Evolutionary conservation across 202 grass and related monocot genomes (phyloP).

Genomic region (Schoenoplectus tabernaemontani): DNA sequence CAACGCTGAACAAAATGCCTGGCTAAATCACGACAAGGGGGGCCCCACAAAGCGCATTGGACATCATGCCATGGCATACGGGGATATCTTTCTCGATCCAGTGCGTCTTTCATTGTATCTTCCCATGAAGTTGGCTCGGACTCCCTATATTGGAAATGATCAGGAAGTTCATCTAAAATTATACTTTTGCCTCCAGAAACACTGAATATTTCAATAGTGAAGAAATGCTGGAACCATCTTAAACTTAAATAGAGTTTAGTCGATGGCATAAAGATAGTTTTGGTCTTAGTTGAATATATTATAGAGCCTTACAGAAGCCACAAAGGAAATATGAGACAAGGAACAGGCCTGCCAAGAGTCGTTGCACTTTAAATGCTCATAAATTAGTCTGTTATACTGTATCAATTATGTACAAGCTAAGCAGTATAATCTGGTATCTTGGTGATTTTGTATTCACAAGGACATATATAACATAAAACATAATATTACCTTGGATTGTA

Average conservation of each 20-base stretch:
- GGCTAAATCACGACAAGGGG: slow-evolving; percentile 87
- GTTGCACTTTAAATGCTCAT: not conserved
- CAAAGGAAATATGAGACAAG: not conserved
- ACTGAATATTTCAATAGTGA: not conserved
- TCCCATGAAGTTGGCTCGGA: slow-evolving; percentile 99
- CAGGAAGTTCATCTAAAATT: not conserved
- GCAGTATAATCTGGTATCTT: slow-evolving; percentile 15
- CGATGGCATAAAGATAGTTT: not conserved
- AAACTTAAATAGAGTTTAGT: not conserved
- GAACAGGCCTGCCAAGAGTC: not conserved
- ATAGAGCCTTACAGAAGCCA: not conserved
- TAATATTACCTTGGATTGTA: slow-evolving; percentile 82
- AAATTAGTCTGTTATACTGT: not conserved
- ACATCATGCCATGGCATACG: slow-evolving; percentile 99
- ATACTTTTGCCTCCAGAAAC: not conserved
- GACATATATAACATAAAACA: not conserved
- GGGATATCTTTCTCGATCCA: slow-evolving; percentile 88
- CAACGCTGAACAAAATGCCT: slow-evolving; percentile 99
- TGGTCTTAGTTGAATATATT: not conserved
- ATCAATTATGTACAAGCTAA: slow-evolving; percentile 8
- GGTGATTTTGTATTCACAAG: not conserved
- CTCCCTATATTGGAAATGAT: slow-evolving; percentile 50
- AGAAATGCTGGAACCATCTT: not conserved
- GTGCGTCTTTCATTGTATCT: slow-evolving; percentile 90
- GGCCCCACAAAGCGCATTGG: slow-evolving; percentile 83